Percentiles rank a stretch among this genome's conserved stretches.
These are phyloP conservation scores for Aureobasidium lini DNA, from an alignment of 2,329 filamentous ascomycete species.

Conservation along the genomic window DNA sequence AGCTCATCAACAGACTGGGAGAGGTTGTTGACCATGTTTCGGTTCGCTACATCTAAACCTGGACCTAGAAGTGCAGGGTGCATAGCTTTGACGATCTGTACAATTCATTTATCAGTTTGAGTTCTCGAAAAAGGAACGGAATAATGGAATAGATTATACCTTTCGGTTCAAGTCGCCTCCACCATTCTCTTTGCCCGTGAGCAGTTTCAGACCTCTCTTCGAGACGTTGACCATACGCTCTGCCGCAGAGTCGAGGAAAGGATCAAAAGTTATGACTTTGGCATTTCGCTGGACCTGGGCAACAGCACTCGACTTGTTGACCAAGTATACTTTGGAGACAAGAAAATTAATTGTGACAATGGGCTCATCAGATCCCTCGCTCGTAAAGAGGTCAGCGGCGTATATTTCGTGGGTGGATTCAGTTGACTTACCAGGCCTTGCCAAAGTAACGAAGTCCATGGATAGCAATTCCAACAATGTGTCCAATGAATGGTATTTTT, in stretches of 20 bases:
- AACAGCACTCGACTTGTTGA: conserved; percentile 24
- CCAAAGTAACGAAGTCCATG: conserved; percentile 4
- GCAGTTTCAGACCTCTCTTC: conserved; percentile 23
- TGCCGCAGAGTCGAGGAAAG: conserved; percentile 33
- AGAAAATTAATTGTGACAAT: conserved; percentile 1
- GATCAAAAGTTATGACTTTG: conserved; percentile 37
- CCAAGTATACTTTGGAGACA: neutral
- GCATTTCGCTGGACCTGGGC: conserved; percentile 32
- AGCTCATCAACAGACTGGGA: conserved; percentile 22
- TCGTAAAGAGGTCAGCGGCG: neutral
- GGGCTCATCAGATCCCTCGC: neutral
- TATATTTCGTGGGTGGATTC: too few species aligned
- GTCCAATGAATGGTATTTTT: conserved; percentile 4
- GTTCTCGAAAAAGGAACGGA: too few species aligned
- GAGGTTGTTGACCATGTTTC: conserved; percentile 20
- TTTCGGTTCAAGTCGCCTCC: neutral
- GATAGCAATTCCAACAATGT: conserved; percentile 1
- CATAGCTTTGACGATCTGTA: conserved; percentile 22
- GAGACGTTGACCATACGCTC: conserved; percentile 33
- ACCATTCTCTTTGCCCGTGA: conserved; percentile 18
- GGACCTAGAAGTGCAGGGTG: conserved; percentile 26
- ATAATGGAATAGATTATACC: neutral
- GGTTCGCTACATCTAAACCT: conserved; percentile 30
- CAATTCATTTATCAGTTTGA: neutral
- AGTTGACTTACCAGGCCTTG: neutral